Base-by-base conservation (phyloP, 164 flowering plant species). In the Cinnamomum micranthum region DNA sequence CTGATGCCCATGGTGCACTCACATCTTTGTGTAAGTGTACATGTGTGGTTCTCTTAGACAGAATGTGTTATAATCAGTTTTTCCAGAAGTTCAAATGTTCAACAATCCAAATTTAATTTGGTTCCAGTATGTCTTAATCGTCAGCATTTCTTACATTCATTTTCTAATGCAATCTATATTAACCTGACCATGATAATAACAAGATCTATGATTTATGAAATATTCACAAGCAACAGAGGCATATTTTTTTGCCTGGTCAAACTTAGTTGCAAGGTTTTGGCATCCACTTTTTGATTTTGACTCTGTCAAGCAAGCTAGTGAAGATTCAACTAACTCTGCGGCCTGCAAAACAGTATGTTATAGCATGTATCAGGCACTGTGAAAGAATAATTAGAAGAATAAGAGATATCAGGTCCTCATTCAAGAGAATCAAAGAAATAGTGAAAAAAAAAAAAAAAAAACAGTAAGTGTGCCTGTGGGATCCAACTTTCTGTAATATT, bases 281-380 rank as follows among this genome's bases (percentile, higher is more conserved):
- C 81, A 80, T 74, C 81, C 84, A 76, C 72, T 65, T 71, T 78
- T 68, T 70, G 80, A 68, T 47, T 55, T 81, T 75, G 83, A 73
- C 22, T 82, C 86, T 74, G 80, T 68, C 83, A 91, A 74, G 84
- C 85, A 87, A 69, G 92, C 81, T 80, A 94, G 83, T 68, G 98
- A 86, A 79, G 91, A 85, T 51, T 89, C 82, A 79, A 92, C 92
- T 80, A 92, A 60, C 77, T 85, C 82, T 80, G 90, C 92, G 76
- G 97, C 93, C 98, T 94, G 83, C 76, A 83, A 25, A 78, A 6
- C 33, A 55, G n/a, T 69, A 22, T 22, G 64, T 27, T 12, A 50
- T 50, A 25, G 19, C 5, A 50, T 27, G 9, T 28, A 28, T 17
- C 17, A 19, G 69, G 50, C 47, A 55, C 5, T 55, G 15, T 66